Evolutionary conservation across 2,329 filamentous ascomycete genomes (phyloP).

Genomic region (Colletotrichum higginsianum): DNA sequence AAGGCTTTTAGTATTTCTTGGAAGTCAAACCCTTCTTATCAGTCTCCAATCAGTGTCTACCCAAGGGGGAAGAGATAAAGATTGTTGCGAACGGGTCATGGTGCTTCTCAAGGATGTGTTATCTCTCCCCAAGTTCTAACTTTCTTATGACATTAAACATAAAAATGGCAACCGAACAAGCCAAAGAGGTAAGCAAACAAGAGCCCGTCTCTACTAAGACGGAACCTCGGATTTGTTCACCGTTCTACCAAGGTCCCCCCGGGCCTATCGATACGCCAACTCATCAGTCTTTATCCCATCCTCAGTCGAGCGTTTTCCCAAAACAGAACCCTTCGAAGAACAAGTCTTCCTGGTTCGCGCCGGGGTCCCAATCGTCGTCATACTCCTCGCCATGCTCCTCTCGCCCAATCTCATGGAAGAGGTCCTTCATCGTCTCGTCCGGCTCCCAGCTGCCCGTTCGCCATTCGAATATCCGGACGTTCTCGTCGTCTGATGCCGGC

Average conservation of each 20-base stretch:
- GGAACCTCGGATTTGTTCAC: not conserved
- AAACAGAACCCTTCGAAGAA: conserved; percentile 19
- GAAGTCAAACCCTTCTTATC: conserved; percentile 33
- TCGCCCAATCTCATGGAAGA: conserved; percentile 19
- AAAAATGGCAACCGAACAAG: no score
- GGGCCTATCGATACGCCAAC: no score
- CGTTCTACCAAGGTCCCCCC: not conserved
- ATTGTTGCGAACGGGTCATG: not conserved
- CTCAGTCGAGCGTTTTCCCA: not conserved
- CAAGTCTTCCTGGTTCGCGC: conserved; percentile 22
- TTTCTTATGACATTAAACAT: not conserved
- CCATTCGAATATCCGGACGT: conserved; percentile 13
- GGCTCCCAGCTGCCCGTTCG: conserved; percentile 3
- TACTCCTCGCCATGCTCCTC: conserved; percentile 3
- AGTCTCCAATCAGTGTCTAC: conserved; percentile 26
- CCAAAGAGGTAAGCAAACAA: no score
- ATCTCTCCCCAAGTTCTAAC: not conserved
- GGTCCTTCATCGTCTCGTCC: not conserved
- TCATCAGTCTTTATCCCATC: not conserved
- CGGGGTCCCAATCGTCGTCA: conserved; percentile 6
- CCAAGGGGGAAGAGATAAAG: conserved; percentile 1
- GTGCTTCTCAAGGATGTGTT: not conserved
- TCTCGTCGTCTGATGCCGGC: not conserved
- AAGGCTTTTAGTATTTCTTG: conserved; percentile 34
- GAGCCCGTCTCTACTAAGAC: no score